Evolutionary conservation across 1,284 basidiomycete species (phyloP), one percentile per base, ranked within the genome.

Genomic region (Microbotryomycetes sp.): DNA sequence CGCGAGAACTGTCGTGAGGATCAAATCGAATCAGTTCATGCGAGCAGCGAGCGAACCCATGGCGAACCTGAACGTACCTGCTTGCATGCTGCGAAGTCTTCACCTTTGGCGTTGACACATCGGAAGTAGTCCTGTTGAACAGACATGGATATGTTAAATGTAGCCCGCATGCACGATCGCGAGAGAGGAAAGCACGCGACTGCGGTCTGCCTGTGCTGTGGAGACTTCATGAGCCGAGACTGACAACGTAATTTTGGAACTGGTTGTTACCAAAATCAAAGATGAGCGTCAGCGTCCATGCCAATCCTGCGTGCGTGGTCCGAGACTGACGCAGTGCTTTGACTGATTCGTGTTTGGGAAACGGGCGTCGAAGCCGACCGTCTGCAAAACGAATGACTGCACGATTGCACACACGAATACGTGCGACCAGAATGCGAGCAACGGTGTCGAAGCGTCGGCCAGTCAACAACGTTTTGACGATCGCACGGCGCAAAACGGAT

Each of bases 1-100:
- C 86, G 85, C 82, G 88, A 91, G 86, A 99, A 99, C 80, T 97
- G 57, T 19, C 22, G 15, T 0, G 2, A 45, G 6, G 9, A 4
- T 3, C 16, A 2, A 50, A 16, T 23, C 6, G 49, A 19, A 6
- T 32, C 3, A 61, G 3, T 12, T 30, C 30, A 47, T 32, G 54
- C 32, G 15, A 6, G 53, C 12, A 3, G 5, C 0, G 36, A 3
- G 26, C 16, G 9, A 0, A 1, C 31, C 3, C 4, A 36, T 23
- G 26, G 19, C 28, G 23, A n/a, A 47, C 12, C n/a, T 9, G n/a
- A 32, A 51, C 70, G 46, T 26, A 71, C 71, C 46, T 69, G 92
- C 81, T 94, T 92, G 88, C 96, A 98, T 9, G 96, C 92, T 25
- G 87, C 85, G 77, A 87, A 97, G 65, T 98, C 96, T 74, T 98